Evolutionary conservation across 352 stramenopile genomes (phyloP).

Genomic region (Poterioochromonas sp.): DNA sequence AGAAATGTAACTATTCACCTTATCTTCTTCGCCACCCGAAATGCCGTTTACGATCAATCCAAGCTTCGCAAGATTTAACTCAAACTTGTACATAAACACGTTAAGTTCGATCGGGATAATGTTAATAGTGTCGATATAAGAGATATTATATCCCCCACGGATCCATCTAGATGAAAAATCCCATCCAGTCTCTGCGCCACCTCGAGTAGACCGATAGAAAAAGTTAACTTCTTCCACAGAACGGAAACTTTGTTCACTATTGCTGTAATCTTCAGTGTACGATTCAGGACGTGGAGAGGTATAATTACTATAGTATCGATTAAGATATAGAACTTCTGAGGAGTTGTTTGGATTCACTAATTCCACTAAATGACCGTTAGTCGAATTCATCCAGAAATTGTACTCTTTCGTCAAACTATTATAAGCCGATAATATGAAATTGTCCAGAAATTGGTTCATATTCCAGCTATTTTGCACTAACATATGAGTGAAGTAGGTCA

Average conservation of each 20-base stretch:
- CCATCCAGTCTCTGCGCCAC: slow-evolving; percentile 72
- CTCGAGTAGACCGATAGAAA: slow-evolving; percentile 65
- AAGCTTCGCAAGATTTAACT: slow-evolving; percentile 56
- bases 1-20: slow-evolving; percentile 50
- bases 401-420: slow-evolving; percentile 67
- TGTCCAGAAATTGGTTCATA: not conserved
- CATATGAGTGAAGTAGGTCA: slow-evolving; percentile 47
- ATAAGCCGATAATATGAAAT: slow-evolving; percentile 44
- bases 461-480: not conserved
- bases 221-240: slow-evolving; percentile 73
- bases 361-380: slow-evolving; percentile 37
- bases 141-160: slow-evolving; percentile 46
- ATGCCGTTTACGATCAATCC: slow-evolving; percentile 29
- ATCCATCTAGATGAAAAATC: slow-evolving; percentile 77
- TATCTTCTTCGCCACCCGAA: slow-evolving; percentile 51
- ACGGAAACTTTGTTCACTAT: slow-evolving; percentile 56
- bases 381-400: slow-evolving; percentile 65
- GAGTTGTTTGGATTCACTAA: not conserved
- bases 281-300: slow-evolving; percentile 68
- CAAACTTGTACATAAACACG: slow-evolving; percentile 62
- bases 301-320: slow-evolving; percentile 61
- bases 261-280: slow-evolving; percentile 71
- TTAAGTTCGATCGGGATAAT: slow-evolving; percentile 73
- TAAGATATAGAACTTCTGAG: slow-evolving; percentile 45
- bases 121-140: slow-evolving; percentile 54